Percentiles rank a stretch among this genome's conserved stretches.
Conservation (phyloP, 495 filamentous ascomycete genomes). For the Aspergillus kassunensis region DNA sequence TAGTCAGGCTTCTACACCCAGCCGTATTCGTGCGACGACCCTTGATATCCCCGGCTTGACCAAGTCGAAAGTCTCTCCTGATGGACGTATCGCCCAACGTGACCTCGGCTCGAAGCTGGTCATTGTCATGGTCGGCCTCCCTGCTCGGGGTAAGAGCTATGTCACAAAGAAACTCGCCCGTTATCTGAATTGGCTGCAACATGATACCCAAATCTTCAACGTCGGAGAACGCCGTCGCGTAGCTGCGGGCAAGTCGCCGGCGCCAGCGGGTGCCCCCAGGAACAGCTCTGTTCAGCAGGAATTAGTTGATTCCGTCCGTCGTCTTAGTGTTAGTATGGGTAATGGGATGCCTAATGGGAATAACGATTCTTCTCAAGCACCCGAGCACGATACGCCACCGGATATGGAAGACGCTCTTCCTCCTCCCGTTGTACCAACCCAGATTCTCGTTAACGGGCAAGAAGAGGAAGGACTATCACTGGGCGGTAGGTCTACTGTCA, state of each 20-base stretch:
- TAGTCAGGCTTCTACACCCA: slow-evolving; percentile 45
- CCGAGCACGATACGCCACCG: slow-evolving; percentile 19
- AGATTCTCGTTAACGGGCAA: slow-evolving; percentile 49
- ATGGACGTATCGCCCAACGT: slow-evolving; percentile 84
- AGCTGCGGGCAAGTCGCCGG: slow-evolving; percentile 58
- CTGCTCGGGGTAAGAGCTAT: slow-evolving; percentile 93
- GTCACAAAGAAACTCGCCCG: slow-evolving; percentile 96
- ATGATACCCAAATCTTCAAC: slow-evolving; percentile 93
- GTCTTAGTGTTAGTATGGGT: slow-evolving; percentile 42
- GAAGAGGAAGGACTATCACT: slow-evolving; percentile 27
- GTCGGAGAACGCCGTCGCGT: slow-evolving; percentile 87
- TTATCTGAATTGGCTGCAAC: slow-evolving; percentile 95
- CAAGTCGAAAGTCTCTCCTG: slow-evolving; percentile 87
- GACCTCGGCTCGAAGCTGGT: slow-evolving; percentile 95
- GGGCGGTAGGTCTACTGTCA: slow-evolving; percentile 29
- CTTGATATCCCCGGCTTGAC: slow-evolving; percentile 88
- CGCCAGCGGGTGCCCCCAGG: slow-evolving; percentile 24
- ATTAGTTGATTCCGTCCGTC: slow-evolving; percentile 41
- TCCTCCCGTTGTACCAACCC: slow-evolving; percentile 39
- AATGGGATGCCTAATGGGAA: slow-evolving; percentile 21
- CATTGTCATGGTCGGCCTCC: slow-evolving; percentile 96
- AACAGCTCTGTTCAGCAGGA: slow-evolving; percentile 36
- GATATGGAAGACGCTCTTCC: slow-evolving; percentile 26
- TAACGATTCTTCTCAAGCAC: slow-evolving; percentile 23
- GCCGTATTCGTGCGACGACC: slow-evolving; percentile 72